Evolutionary conservation across 331 rosid species (phyloP), one percentile per base, ranked within the genome.

Genomic region (Malus hybrid): DNA sequence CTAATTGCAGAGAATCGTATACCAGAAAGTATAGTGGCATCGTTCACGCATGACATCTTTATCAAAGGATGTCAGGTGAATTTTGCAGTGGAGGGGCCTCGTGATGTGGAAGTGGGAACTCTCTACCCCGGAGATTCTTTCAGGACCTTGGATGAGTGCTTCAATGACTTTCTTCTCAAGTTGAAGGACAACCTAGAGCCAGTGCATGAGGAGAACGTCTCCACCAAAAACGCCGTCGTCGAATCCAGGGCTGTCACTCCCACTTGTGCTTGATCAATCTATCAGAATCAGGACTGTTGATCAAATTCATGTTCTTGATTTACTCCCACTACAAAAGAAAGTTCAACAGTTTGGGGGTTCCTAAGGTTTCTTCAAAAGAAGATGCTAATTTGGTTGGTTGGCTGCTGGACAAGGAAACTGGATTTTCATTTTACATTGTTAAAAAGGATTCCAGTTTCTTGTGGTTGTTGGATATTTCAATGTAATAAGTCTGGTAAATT

Each of bases 41-140:
- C 96, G 1, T 77, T 92, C 79, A 92, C 97, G 1, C 96, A 88
- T 72, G 97, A 92, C 74, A 92, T 92, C 62, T 88, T 92, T 79
- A 90, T 92, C 83, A 90, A 83, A 22, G 97, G 97, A 24, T 92
- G 97, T 76, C 97, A 92, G 63, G 65, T 77, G 2, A 87, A 81
- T 67, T 90, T 81, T 73, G 27, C 70, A 4, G 13, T 76, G 15
- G 92, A 88, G 27, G 88, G 81, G 4, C 55, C 77, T 9, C 12
- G 33, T 31, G 93, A 92, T 28, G 79, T 88, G 14, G 96, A 90
- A 54, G 86, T 88, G 29, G 70, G 77, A 22, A 60, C 62, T n/a
- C 87, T 92, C 4, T 92, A 88, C 80, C 97, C 97, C 4, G 93
- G 77, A 12, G 97, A 92, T 70, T 69, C 77, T 44, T 78, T 87